Conservation (phyloP, 768 basidiomycete species). For the Coprinopsis strossmayeri region DNA sequence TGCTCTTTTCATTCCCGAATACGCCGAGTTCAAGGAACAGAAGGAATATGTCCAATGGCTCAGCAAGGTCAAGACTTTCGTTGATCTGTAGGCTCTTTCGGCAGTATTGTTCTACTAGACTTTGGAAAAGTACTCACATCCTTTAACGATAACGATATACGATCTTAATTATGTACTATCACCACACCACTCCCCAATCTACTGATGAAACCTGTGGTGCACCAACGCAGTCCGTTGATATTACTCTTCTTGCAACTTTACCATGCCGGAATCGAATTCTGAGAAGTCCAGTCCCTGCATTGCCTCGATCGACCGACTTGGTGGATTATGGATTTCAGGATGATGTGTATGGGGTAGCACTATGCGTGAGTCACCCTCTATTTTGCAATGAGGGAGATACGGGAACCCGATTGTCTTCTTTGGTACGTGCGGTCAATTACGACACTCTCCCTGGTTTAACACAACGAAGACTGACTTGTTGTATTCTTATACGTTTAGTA, state of each 20-base stretch:
- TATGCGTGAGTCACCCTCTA: background rate
- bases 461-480: background rate
- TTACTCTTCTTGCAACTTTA: too few species aligned
- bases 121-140: too few species aligned
- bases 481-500: background rate
- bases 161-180: too few species aligned
- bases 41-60: constrained; percentile 94
- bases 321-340: background rate
- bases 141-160: too few species aligned
- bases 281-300: too few species aligned
- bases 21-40: constrained; percentile 89
- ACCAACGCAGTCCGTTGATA: too few species aligned
- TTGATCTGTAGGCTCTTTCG: constrained; percentile 69
- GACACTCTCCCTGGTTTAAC: background rate
- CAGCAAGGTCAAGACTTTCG: constrained; percentile 70
- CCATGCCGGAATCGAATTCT: too few species aligned
- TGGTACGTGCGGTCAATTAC: background rate
- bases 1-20: constrained; percentile 85
- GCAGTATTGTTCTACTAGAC: too few species aligned
- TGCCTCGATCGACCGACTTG: too few species aligned
- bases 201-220: too few species aligned
- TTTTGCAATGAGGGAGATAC: too few species aligned
- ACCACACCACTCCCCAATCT: too few species aligned
- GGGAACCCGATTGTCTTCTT: background rate
- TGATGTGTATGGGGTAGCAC: background rate